These are phyloP conservation scores for Globisporangium polare DNA, from an alignment of 352 stramenopile species.

Conservation along the genomic window DNA sequence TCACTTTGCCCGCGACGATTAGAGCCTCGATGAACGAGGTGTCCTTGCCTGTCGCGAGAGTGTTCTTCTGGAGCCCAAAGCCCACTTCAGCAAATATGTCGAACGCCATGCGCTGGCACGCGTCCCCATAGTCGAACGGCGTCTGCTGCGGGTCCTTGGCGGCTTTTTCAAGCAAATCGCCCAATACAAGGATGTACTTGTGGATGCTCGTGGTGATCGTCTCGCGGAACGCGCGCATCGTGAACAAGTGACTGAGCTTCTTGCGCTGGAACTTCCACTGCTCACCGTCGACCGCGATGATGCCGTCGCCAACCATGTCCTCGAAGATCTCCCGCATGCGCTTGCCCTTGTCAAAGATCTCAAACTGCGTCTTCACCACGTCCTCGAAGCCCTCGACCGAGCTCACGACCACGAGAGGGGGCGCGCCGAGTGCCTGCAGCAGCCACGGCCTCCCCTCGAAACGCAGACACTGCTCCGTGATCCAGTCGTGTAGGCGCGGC, in stretches of 20 bases:
- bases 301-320: slow-evolving; percentile 20
- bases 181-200: slow-evolving; percentile 33
- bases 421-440: slow-evolving; percentile 16
- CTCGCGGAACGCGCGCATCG: slow-evolving; percentile 23
- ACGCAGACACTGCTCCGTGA: slow-evolving; percentile 9
- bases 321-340: slow-evolving; percentile 19
- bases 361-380: slow-evolving; percentile 35
- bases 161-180: slow-evolving; percentile 15
- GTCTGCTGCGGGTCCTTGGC: neutral
- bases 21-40: slow-evolving; percentile 52
- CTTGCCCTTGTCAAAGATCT: slow-evolving; percentile 30
- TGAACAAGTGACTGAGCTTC: slow-evolving; percentile 28
- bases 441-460: slow-evolving; percentile 16
- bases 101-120: slow-evolving; percentile 50
- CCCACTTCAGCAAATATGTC: slow-evolving; percentile 55
- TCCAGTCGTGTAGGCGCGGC: slow-evolving; percentile 12
- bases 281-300: slow-evolving; percentile 27
- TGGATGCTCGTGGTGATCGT: slow-evolving; percentile 27
- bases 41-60: slow-evolving; percentile 29
- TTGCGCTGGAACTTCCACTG: slow-evolving; percentile 33
- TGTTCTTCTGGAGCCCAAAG: slow-evolving; percentile 47
- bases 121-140: slow-evolving; percentile 14
- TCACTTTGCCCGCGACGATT: slow-evolving; percentile 23
- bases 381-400: slow-evolving; percentile 25
- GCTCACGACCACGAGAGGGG: slow-evolving; percentile 21